Evolutionary conservation across 1,139 yeast genomes (phyloP), one percentile per base, ranked within the genome.

Genomic region (Candida labiduridarum): DNA sequence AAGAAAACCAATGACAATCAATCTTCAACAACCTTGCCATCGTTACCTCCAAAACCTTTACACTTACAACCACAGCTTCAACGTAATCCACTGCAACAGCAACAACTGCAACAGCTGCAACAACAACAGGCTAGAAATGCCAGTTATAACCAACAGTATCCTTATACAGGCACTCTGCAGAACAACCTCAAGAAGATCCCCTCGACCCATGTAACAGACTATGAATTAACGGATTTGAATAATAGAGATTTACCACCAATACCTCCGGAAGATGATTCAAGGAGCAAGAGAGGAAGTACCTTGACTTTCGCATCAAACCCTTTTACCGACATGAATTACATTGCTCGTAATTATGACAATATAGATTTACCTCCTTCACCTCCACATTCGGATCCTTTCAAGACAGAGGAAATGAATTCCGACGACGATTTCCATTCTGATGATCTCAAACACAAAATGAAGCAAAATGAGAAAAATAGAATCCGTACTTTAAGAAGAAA

Each of bases 401-500:
- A 43, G 16, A 48, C 44, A 41, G 30, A 44, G 16, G 46, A 45
- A 31, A 14, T 41, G 9, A 10, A 38, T 12, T 25, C 40, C 14
- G 46, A 50, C 18, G 50, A 46, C n/a, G 46, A 33, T 19, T 35
- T 27, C 9, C 34, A 43, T 27, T 22, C 48, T 18, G 51, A 45
- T 27, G 53, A 54, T 15, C 12, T 49, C 11, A 57, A 60, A 7
- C 56, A 52, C n/a, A 54, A 55, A 38, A 47, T 65, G 22, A 57
- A 57, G 35, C 49, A 52, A 34, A 68, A 69, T 52, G 73, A 70
- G 50, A 61, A 58, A 47, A 64, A 65, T 45, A 53, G 75, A 45
- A 33, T 66, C 14, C 63, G 57, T 46, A 67, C 67, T 38, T 50
- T 70, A 25, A 52, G 64, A 42, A 58, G 70, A 4, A 62, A 65